Conservation (phyloP, 2,329 filamentous ascomycete genomes). For the Setomelanomma holmii region DNA sequence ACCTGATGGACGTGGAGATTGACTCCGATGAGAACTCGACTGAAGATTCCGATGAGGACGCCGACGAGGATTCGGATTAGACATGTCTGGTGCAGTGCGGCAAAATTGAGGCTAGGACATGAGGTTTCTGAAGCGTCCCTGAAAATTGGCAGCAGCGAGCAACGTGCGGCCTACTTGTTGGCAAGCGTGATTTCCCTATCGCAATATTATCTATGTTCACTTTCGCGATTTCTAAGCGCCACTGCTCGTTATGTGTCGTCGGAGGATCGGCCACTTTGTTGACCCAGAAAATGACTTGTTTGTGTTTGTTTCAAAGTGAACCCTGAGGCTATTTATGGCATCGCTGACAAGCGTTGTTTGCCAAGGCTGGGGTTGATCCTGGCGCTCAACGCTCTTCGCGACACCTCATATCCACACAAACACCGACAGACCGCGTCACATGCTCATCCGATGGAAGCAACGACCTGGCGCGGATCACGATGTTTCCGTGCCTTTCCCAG, state of each 20-base stretch:
- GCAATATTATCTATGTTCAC: constrained; percentile 16
- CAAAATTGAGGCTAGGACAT: too few relatives aligned
- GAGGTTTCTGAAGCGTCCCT: background rate
- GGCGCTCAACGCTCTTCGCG: constrained; percentile 8
- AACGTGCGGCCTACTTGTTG: constrained; percentile 14
- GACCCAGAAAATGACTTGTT: constrained; percentile 1
- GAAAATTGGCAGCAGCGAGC: constrained; percentile 13
- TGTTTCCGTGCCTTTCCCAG: background rate
- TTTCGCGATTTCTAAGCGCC: constrained; percentile 9
- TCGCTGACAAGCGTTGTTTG: constrained; percentile 27
- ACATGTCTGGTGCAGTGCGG: too few relatives aligned
- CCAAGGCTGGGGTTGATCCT: constrained; percentile 19
- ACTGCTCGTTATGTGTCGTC: background rate
- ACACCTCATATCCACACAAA: constrained; percentile 10
- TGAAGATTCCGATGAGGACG: background rate
- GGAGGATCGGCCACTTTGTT: background rate
- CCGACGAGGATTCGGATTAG: background rate
- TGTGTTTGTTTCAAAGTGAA: constrained; percentile 4
- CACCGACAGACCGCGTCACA: background rate
- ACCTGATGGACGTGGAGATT: constrained; percentile 34
- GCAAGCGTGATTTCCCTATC: constrained; percentile 9
- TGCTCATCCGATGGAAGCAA: background rate
- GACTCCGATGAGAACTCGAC: constrained; percentile 26
- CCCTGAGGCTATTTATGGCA: constrained; percentile 33
- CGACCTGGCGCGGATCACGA: background rate